Evolutionary conservation across 176 grass and related monocot species (phyloP).

Genomic region (Puya raimondii): DNA sequence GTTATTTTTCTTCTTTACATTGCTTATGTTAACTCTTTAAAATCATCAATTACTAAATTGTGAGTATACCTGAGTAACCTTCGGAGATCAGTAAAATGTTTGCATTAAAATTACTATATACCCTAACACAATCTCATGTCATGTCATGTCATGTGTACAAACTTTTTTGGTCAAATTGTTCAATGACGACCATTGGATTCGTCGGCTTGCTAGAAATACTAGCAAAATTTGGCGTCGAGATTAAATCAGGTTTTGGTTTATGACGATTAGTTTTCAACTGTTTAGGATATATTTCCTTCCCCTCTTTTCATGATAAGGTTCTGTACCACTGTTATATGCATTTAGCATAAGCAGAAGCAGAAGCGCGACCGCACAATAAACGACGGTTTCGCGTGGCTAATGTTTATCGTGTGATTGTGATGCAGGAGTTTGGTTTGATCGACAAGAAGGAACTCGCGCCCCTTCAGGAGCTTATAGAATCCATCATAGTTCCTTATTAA

Average conservation of each 20-base stretch:
- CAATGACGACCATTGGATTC: no score
- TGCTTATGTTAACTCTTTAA: background rate
- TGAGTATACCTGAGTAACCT: background rate
- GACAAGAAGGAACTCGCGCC: slow-evolving; percentile 95
- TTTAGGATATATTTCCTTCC: no score
- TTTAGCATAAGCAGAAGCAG: no score
- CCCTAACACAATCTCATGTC: no score
- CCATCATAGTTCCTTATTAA: slow-evolving; percentile 90
- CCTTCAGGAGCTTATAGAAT: slow-evolving; percentile 92
- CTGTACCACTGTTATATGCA: no score
- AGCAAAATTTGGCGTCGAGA: no score
- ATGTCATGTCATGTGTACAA: no score
- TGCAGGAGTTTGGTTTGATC: slow-evolving; percentile 87
- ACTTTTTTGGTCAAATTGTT: no score
- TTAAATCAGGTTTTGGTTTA: no score
- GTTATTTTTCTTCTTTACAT: slow-evolving; percentile 7
- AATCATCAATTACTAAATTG: background rate
- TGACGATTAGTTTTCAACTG: no score
- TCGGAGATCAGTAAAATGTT: background rate
- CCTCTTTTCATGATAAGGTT: no score
- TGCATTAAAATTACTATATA: background rate
- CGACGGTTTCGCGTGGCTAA: background rate
- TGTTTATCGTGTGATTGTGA: slow-evolving; percentile 2
- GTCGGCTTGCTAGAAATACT: no score
- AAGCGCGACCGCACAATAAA: background rate